A percentile compares a stretch with the other conserved stretches of the same genome.
phyloP scores from a whole-genome alignment of 345 rosid species.

The Eucalyptus dawsonii region DNA sequence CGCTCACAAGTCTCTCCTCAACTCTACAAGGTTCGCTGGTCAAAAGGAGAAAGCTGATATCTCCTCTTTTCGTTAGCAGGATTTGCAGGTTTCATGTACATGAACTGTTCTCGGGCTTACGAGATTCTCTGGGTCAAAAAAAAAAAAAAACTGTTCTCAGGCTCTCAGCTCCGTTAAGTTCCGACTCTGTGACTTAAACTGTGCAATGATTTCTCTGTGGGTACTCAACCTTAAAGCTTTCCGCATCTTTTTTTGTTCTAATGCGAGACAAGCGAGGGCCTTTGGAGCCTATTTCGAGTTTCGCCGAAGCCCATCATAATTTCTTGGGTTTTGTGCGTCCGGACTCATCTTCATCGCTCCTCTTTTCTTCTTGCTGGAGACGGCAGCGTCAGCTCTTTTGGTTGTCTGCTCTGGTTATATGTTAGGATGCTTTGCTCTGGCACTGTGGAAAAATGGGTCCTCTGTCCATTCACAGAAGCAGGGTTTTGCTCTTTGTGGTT shows the following conservation, averaged over 20 bases:
- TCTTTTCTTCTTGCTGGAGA: background rate
- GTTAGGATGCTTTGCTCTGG: background rate
- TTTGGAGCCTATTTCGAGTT: background rate
- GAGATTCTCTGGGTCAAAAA: no score
- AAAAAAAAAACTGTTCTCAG: background rate
- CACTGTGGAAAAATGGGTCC: background rate
- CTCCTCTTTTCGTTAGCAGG: conserved; percentile 12
- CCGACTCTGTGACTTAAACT: background rate
- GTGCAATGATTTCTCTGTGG: background rate
- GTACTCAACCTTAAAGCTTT: background rate
- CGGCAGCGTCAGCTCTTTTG: background rate
- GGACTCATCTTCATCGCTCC: background rate
- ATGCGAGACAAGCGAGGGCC: background rate
- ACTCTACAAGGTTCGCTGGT: conserved; percentile 16
- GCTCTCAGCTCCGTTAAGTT: background rate
- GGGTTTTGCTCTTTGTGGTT: no score
- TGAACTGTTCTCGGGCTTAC: background rate
- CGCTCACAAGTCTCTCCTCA: background rate
- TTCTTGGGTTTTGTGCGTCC: background rate
- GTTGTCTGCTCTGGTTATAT: background rate
- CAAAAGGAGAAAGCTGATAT: conserved; percentile 6
- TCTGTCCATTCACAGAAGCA: no score
- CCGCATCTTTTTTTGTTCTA: background rate
- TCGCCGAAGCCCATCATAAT: background rate
- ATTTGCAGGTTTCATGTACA: background rate